These are phyloP conservation scores for Reticulascus tulasneorum DNA, from an alignment of 2,329 filamentous ascomycete species.

Conservation along the genomic window DNA sequence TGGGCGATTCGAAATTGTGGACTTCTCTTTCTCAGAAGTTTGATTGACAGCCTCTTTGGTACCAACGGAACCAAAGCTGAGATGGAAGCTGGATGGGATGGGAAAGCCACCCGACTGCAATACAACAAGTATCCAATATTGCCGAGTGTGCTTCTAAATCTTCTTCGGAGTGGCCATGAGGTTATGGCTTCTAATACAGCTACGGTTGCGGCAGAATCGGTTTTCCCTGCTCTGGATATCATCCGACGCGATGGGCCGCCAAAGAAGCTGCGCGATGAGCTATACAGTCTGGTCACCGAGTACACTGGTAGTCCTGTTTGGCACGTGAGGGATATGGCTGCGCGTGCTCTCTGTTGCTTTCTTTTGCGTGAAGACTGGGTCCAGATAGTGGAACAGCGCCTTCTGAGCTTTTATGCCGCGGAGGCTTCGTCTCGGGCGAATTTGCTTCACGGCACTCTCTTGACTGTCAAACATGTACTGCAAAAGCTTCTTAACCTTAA, in stretches of 20 bases:
- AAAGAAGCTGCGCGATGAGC: conserved; percentile 45
- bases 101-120: conserved; percentile 60
- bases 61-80: conserved; percentile 66
- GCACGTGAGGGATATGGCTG: conserved; percentile 79
- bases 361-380: conserved; percentile 51
- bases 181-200: conserved; percentile 34
- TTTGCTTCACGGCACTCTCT: conserved; percentile 52
- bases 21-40: conserved; percentile 78
- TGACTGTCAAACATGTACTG: conserved; percentile 53
- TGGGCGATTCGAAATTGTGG: conserved; percentile 97
- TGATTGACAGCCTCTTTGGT: conserved; percentile 76
- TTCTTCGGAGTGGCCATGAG: conserved; percentile 52
- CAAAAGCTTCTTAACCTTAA: conserved; percentile 49
- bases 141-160: conserved; percentile 57
- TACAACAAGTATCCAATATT: conserved; percentile 67
- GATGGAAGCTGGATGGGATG: conserved; percentile 61
- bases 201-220: conserved; percentile 57
- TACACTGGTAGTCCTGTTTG: conserved; percentile 69
- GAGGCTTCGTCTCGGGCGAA: conserved; percentile 39
- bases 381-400: conserved; percentile 30
- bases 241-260: conserved; percentile 69
- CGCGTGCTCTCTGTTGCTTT: conserved; percentile 65
- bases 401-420: conserved; percentile 24
- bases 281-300: conserved; percentile 54
- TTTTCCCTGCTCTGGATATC: conserved; percentile 81